Conservation (phyloP, 1,139 yeast genomes). For the Yamadazyma songkhlaensis region DNA sequence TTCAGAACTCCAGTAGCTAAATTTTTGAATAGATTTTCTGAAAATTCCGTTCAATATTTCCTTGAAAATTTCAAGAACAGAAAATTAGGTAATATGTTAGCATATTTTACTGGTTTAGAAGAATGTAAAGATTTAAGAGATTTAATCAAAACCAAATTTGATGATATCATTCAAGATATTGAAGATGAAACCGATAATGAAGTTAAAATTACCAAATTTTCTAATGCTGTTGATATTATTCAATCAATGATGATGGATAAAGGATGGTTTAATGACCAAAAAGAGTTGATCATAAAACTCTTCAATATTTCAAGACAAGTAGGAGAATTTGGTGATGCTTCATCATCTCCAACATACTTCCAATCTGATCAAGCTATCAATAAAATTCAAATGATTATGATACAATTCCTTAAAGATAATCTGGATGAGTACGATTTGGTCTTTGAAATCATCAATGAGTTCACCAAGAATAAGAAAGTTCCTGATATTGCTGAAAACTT, state of each 20-base stretch:
- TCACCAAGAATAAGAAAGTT: conserved; percentile 45
- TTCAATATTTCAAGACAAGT: conserved; percentile 47
- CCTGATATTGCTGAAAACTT: conserved; percentile 53
- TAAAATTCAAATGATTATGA: conserved; percentile 56
- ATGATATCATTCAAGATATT: conserved; percentile 33
- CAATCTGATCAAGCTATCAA: conserved; percentile 73
- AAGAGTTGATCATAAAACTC: conserved; percentile 46
- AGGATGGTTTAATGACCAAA: conserved; percentile 62
- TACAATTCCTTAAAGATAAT: conserved; percentile 42
- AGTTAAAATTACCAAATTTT: conserved; percentile 58
- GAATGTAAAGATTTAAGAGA: conserved; percentile 59
- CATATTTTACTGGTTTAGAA: conserved; percentile 58
- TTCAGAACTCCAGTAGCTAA: conserved; percentile 90
- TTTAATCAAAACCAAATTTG: conserved; percentile 52
- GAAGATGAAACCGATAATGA: conserved; percentile 50
- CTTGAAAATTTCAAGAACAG: conserved; percentile 64
- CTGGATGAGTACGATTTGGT: conserved; percentile 32
- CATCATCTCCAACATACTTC: conserved; percentile 62
- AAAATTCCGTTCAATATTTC: conserved; percentile 71
- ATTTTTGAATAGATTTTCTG: conserved; percentile 80
- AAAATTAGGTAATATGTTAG: conserved; percentile 63
- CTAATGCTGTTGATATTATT: conserved; percentile 69
- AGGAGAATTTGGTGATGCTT: conserved; percentile 33
- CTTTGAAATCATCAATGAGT: conserved; percentile 48
- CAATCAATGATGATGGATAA: conserved; percentile 49